Conservation (phyloP, 164 flowering plant genomes). For the Tetrastigma voinierianum region DNA sequence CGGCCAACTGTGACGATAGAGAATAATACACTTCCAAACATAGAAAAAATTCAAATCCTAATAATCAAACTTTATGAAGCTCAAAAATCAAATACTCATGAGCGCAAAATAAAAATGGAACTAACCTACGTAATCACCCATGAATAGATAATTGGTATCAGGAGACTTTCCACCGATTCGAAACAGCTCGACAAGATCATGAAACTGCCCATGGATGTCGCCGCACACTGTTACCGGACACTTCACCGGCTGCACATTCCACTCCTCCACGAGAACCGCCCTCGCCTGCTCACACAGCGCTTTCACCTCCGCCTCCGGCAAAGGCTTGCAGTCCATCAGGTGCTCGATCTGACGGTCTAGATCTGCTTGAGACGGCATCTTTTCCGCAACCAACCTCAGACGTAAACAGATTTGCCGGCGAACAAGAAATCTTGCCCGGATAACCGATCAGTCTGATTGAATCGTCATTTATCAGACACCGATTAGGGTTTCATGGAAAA, state of each 20-base stretch:
- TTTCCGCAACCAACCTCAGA: not conserved
- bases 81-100: no score
- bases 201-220: slow-evolving; percentile 48
- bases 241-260: slow-evolving; percentile 49
- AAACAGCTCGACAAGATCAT: slow-evolving; percentile 47
- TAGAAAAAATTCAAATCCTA: not conserved
- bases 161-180: slow-evolving; percentile 46
- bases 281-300: slow-evolving; percentile 40
- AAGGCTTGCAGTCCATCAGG: slow-evolving; percentile 43
- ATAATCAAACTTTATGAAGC: not conserved
- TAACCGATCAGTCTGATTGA: not conserved
- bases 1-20: no score
- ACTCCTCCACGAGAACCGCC: slow-evolving; percentile 42
- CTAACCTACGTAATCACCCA: slow-evolving; percentile 51
- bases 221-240: slow-evolving; percentile 55
- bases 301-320: slow-evolving; percentile 39
- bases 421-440: not conserved
- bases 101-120: not conserved
- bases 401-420: not conserved
- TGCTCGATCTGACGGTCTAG: slow-evolving; percentile 50
- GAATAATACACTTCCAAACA: not conserved
- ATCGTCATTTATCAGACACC: not conserved
- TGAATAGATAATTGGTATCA: slow-evolving; percentile 47
- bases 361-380: slow-evolving; percentile 45
- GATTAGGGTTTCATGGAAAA: not conserved